phyloP scores from a whole-genome alignment of 148 eudicot species.

The Drosera capensis region DNA sequence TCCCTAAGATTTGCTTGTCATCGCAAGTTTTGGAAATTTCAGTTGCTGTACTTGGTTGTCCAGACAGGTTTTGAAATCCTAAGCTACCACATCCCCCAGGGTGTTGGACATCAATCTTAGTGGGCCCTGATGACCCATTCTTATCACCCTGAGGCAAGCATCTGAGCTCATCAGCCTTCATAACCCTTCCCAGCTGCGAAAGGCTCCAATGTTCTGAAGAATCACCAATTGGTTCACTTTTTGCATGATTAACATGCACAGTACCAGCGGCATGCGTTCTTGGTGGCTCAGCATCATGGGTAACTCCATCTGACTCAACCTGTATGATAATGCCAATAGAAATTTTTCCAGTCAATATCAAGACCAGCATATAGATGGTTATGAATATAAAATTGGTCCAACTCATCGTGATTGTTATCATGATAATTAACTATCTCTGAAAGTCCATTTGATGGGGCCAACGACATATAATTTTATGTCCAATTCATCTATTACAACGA shows the following conservation, averaged over 20 bases:
- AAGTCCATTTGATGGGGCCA: too few relatives aligned
- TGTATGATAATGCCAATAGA: slow-evolving; percentile 16
- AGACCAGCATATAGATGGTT: not conserved
- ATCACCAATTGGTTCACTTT: slow-evolving; percentile 18
- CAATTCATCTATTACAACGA: too few relatives aligned
- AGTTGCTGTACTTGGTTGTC: slow-evolving; percentile 20
- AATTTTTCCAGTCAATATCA: not conserved
- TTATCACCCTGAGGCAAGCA: slow-evolving; percentile 16
- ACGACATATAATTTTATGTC: too few relatives aligned
- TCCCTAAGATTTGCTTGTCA: slow-evolving; percentile 20
- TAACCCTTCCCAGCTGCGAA: slow-evolving; percentile 25
- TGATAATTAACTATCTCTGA: too few relatives aligned
- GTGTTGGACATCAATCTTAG: slow-evolving; percentile 19
- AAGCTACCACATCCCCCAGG: slow-evolving; percentile 15
- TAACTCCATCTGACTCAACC: slow-evolving; percentile 25
- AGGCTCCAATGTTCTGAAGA: slow-evolving; percentile 26
- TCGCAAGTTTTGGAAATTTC: slow-evolving; percentile 21
- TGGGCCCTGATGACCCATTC: slow-evolving; percentile 18
- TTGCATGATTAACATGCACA: slow-evolving; percentile 16
- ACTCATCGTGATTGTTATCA: too few relatives aligned
- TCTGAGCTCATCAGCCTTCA: slow-evolving; percentile 17
- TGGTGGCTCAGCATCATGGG: slow-evolving; percentile 22
- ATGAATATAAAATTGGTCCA: too few relatives aligned
- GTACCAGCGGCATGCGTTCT: slow-evolving; percentile 13
- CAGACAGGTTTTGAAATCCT: slow-evolving; percentile 24